phyloP scores from a whole-genome alignment of 345 rosid genomes.

The Triadica sebifera region DNA sequence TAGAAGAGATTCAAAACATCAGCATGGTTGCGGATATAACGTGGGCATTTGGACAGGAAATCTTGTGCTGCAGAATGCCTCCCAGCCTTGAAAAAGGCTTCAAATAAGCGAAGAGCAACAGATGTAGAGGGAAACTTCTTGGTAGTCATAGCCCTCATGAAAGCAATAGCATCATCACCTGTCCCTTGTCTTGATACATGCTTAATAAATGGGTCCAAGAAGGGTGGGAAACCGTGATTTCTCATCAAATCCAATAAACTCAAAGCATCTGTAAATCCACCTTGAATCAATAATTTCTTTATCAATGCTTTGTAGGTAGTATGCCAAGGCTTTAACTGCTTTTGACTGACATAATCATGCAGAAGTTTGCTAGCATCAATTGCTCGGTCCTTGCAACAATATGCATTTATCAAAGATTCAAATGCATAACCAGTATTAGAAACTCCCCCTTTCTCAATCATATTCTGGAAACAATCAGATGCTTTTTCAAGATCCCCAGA shows the following conservation, averaged over 20 bases:
- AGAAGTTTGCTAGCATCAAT: constrained; percentile 63
- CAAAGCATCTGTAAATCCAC: constrained; percentile 69
- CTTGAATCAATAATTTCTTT: constrained; percentile 55
- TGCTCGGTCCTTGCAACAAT: constrained; percentile 62
- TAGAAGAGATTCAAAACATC: constrained; percentile 79
- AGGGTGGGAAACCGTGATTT: constrained; percentile 72
- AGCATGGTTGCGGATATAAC: constrained; percentile 60
- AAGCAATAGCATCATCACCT: constrained; percentile 55
- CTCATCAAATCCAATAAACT: constrained; percentile 64
- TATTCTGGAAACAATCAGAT: constrained; percentile 45
- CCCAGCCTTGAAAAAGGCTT: constrained; percentile 59
- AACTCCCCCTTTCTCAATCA: constrained; percentile 52
- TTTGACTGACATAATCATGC: constrained; percentile 31
- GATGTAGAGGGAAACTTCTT: constrained; percentile 68
- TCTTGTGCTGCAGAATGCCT: constrained; percentile 73
- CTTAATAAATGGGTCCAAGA: constrained; percentile 60
- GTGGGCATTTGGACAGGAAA: constrained; percentile 64
- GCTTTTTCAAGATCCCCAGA: constrained; percentile 71
- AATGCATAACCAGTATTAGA: constrained; percentile 47
- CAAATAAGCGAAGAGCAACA: constrained; percentile 58
- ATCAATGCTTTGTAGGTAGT: constrained; percentile 61
- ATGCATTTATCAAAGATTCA: constrained; percentile 57
- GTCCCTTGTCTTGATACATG: constrained; percentile 68
- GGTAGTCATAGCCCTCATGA: constrained; percentile 61
- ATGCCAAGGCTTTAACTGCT: constrained; percentile 56